Evolutionary conservation across 2,329 filamentous ascomycete species (phyloP).

Genomic region (Calonectria hawksworthii): DNA sequence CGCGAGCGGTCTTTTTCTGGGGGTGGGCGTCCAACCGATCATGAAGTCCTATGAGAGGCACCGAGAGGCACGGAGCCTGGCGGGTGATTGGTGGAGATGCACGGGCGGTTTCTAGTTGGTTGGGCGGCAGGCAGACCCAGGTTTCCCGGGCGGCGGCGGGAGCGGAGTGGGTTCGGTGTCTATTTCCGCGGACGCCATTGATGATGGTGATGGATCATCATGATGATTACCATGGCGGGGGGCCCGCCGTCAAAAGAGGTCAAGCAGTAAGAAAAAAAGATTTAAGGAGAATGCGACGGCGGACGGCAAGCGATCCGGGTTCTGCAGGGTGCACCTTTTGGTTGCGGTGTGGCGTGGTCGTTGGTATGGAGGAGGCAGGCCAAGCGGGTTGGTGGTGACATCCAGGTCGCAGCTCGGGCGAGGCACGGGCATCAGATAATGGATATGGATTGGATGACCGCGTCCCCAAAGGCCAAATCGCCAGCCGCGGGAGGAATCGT

Average conservation of each 20-base stretch:
- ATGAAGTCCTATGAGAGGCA: not conserved
- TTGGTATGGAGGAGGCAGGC: not conserved
- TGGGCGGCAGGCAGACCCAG: not conserved
- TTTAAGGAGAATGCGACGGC: not conserved
- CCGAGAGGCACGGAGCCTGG: not conserved
- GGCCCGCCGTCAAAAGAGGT: no score
- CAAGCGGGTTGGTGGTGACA: not conserved
- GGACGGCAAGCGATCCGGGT: conserved; percentile 1
- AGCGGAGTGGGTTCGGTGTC: not conserved
- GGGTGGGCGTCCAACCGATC: not conserved
- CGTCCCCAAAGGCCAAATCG: not conserved
- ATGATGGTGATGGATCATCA: no score
- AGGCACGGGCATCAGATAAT: conserved; percentile 4
- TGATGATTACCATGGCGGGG: not conserved
- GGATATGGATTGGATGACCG: conserved; percentile 5
- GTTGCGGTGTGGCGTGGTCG: conserved; percentile 5
- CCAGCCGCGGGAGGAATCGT: not conserved
- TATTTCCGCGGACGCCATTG: not conserved
- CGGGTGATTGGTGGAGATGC: not conserved
- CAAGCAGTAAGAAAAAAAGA: no score
- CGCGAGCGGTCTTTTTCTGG: not conserved
- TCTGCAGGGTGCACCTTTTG: not conserved
- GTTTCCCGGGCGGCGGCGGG: not conserved
- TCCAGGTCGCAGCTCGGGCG: not conserved
- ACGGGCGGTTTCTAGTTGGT: not conserved